phyloP scores from a whole-genome alignment of 352 stramenopile genomes.

The Phytophthora europaea region DNA sequence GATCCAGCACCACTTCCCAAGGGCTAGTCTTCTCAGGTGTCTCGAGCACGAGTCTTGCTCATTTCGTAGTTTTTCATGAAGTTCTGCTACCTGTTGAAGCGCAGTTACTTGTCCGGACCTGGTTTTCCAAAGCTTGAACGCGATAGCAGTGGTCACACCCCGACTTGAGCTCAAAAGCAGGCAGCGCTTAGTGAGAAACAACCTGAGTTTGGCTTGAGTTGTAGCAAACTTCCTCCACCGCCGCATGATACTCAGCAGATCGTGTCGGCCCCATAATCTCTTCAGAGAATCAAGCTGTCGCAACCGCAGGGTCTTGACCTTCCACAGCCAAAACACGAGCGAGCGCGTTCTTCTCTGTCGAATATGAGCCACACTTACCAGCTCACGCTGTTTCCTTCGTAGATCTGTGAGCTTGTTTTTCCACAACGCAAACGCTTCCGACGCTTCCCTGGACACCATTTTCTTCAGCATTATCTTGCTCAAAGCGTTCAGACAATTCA shows the following conservation, averaged over 20 bases:
- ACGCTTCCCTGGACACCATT: slow-evolving; percentile 25
- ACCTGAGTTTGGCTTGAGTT: slow-evolving; percentile 21
- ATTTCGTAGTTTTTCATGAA: slow-evolving; percentile 17
- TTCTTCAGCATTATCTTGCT: slow-evolving; percentile 29
- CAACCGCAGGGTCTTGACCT: slow-evolving; percentile 25
- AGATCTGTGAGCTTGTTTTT: slow-evolving; percentile 13
- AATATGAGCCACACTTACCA: slow-evolving; percentile 29
- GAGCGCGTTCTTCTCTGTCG: slow-evolving; percentile 20
- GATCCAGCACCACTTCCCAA: slow-evolving; percentile 63
- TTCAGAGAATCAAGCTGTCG: slow-evolving; percentile 22
- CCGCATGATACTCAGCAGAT: slow-evolving; percentile 13
- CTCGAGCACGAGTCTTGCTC: slow-evolving; percentile 24
- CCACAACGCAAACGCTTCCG: slow-evolving; percentile 37
- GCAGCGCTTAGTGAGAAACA: slow-evolving; percentile 37
- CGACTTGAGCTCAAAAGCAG: slow-evolving; percentile 14
- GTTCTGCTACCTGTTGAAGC: slow-evolving; percentile 20
- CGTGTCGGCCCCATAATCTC: slow-evolving; percentile 9
- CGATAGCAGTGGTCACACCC: slow-evolving; percentile 19
- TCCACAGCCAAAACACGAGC: slow-evolving; percentile 43
- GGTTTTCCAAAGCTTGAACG: slow-evolving; percentile 36
- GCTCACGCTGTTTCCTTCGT: slow-evolving; percentile 9
- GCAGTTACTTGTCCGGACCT: slow-evolving; percentile 17
- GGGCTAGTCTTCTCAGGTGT: slow-evolving; percentile 26
- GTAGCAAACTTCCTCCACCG: slow-evolving; percentile 28
- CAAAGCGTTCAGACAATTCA: slow-evolving; percentile 11